Percentiles rank a stretch among this genome's conserved stretches.
Conservation (phyloP, 164 flowering plant species). For the Berberis vulgaris region DNA sequence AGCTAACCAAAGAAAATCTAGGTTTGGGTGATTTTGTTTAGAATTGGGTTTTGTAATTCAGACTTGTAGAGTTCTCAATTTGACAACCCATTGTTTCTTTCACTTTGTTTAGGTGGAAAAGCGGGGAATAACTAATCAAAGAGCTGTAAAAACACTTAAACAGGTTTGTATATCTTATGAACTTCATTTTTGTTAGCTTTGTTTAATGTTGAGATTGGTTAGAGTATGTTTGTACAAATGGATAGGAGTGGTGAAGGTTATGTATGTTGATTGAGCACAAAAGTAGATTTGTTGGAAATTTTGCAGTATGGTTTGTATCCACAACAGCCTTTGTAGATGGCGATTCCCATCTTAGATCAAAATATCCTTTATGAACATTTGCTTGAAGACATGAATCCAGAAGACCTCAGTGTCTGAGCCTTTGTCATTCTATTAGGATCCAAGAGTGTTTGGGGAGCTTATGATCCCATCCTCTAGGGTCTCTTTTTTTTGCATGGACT, state of each 20-base stretch:
- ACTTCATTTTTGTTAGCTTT: neutral
- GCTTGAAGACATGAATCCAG: too few species aligned
- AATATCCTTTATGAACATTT: too few species aligned
- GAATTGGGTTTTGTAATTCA: too few species aligned
- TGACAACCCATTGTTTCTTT: neutral
- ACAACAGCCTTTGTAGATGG: neutral
- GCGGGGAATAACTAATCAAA: conserved; percentile 57
- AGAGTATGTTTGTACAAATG: neutral
- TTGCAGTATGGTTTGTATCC: neutral
- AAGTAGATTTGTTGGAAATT: neutral
- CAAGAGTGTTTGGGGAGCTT: too few species aligned
- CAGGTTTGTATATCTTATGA: conserved; percentile 34
- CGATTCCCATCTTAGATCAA: too few species aligned
- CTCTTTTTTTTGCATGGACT: too few species aligned
- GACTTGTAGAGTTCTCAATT: neutral
- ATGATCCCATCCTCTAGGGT: too few species aligned
- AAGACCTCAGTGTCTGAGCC: too few species aligned
- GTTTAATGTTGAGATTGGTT: neutral
- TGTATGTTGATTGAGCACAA: neutral
- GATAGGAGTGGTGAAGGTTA: neutral
- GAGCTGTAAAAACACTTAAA: conserved; percentile 64
- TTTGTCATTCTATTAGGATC: too few species aligned
- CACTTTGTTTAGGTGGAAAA: conserved; percentile 42
- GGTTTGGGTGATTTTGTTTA: too few species aligned
- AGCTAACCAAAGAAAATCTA: neutral